Conservation (phyloP, 805 yeast species). For the Wickerhamomyces tratensis region DNA sequence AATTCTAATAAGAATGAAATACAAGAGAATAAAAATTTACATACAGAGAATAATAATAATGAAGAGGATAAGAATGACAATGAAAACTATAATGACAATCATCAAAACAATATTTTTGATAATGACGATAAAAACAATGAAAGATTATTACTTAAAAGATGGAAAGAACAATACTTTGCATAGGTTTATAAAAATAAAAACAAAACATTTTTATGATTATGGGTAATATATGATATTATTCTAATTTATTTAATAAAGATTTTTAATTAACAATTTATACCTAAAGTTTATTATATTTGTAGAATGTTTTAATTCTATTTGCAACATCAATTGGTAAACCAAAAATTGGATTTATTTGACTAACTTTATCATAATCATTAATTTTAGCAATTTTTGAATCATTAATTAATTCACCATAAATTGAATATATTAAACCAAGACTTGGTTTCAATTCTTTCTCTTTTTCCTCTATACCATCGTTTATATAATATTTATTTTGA, state of each 20-base stretch:
- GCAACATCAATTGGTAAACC: conserved; percentile 42
- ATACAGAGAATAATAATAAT: not conserved
- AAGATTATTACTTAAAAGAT: conserved; percentile 30
- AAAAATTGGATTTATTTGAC: conserved; percentile 44
- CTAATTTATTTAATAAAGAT: too few species aligned
- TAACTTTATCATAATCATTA: conserved; percentile 11
- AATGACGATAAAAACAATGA: not conserved
- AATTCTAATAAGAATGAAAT: too few species aligned
- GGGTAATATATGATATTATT: too few species aligned
- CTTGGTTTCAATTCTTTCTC: not conserved
- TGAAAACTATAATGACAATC: not conserved
- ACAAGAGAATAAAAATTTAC: too few species aligned
- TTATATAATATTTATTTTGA: conserved; percentile 10
- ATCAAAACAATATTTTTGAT: not conserved
- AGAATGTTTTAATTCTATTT: conserved; percentile 16
- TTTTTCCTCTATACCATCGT: not conserved
- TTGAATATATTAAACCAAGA: conserved; percentile 3
- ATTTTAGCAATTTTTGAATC: conserved; percentile 10
- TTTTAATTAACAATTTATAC: too few species aligned
- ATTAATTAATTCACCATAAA: conserved; percentile 2
- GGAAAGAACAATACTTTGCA: conserved; percentile 31
- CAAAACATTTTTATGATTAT: too few species aligned
- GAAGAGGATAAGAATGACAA: not conserved
- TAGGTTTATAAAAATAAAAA: not conserved
- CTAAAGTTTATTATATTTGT: not conserved